Evolutionary conservation across 2,329 filamentous ascomycete species (phyloP), one percentile per base, ranked within the genome.

Genomic region (Fusarium mangiferae): DNA sequence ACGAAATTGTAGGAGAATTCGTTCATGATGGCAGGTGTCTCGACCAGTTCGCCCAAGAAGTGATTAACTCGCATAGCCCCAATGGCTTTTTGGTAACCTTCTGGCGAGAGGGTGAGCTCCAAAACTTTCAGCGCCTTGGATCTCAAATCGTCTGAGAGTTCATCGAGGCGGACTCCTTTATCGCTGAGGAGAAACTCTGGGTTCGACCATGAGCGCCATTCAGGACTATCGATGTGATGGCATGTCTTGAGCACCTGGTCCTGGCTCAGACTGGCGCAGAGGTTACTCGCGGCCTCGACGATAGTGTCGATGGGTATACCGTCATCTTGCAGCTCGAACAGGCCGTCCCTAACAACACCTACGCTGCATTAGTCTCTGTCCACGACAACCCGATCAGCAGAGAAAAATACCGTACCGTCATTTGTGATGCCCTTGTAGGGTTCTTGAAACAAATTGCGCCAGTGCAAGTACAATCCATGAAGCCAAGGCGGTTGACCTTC

Each of bases 1-100:
- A 90, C 88, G 67, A 94, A 92, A 82, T 94, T 94, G 86, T 95
- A 95, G 3, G 90, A 93, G 82, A 88, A 90, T 79, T 94, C 89
- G 82, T 94, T 94, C 87, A 93, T 90, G 59, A 95, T 88, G 11
- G 83, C 80, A 0, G 89, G 87, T 0, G 89, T 86, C 39, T 89
- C 78, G 56, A 93, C 90, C 0, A 94, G 85, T 67, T 93, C 87
- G 49, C 92, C 93, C 0, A 95, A 87, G 82, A 94, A 94, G 62
- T 91, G 90, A 81, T 95, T 94, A 79, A 93, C 90, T 65, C 90
- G 89, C 91, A 93, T 94, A 1, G 92, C 92, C 0, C 84, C 86
- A 4, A 91, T 64, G 14, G 92, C 92, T 77, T 95, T 94, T 24
- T 87, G 81, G 81, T 94, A 95, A 20, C 93, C 93, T 78, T 93